Percentiles rank a stretch among this genome's conserved stretches.
Evolutionary conservation across 805 yeast genomes (phyloP).

Genomic region (Wickerhamomyces hampshirensis): DNA sequence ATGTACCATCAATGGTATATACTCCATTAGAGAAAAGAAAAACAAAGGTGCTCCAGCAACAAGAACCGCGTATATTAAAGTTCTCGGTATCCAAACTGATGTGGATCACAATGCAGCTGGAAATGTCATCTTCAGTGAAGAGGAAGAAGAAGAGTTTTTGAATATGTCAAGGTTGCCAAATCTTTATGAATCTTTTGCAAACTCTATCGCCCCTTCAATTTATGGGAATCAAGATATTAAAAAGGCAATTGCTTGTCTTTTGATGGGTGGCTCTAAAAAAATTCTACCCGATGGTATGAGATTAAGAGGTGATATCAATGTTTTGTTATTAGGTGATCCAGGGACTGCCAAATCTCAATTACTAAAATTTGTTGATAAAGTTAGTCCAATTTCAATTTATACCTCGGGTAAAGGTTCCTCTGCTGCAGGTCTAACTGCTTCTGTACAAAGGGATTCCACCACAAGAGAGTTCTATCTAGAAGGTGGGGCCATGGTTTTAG

Average conservation of each 20-base stretch:
- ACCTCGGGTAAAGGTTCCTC: conserved; percentile 99
- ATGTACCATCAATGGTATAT: conserved; percentile 87
- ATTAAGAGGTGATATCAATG: conserved; percentile 95
- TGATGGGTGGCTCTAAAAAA: conserved; percentile 94
- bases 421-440: conserved; percentile 98
- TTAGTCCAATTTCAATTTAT: conserved; percentile 89
- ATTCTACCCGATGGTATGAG: conserved; percentile 93
- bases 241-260: conserved; percentile 84
- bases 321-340: conserved; percentile 91
- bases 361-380: conserved; percentile 91
- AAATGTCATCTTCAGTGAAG: conserved; percentile 66
- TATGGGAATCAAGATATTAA: conserved; percentile 92
- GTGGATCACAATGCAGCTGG: conserved; percentile 65
- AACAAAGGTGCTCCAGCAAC: conserved; percentile 75
- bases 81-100: conserved; percentile 82
- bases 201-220: conserved; percentile 93
- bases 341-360: conserved; percentile 98
- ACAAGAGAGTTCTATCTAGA: conserved; percentile 92
- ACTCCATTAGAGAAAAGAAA: conserved; percentile 82
- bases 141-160: conserved; percentile 90
- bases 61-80: conserved; percentile 85
- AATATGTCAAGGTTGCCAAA: conserved; percentile 78
- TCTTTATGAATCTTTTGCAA: conserved; percentile 78
- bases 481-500: conserved; percentile 99
- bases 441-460: conserved; percentile 86